Percentiles rank a stretch among this genome's conserved stretches.
Evolutionary conservation across 371 early-diverging fungal species (phyloP).

Genomic region (Fennellomyces sp.): DNA sequence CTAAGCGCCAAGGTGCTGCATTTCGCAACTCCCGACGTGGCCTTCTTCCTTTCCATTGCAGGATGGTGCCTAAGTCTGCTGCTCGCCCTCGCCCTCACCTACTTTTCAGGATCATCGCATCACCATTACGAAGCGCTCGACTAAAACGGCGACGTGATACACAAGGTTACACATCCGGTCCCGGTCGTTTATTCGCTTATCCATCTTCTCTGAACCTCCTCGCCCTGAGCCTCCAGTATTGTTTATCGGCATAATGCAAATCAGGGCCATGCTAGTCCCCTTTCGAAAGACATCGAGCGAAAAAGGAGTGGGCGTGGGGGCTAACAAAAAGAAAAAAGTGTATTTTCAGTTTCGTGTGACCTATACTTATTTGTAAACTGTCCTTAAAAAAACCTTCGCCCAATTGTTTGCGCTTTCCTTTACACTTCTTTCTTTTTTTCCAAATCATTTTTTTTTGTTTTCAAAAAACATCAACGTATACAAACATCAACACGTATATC

Average conservation of each 20-base stretch:
- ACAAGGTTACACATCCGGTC: background rate
- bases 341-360: slow-evolving; percentile 1
- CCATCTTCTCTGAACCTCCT: too few species aligned
- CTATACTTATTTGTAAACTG: background rate
- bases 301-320: background rate
- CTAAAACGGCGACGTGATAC: background rate
- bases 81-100: slow-evolving; percentile 19
- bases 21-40: slow-evolving; percentile 25
- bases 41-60: slow-evolving; percentile 23
- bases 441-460: slow-evolving; percentile 11
- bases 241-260: too few species aligned
- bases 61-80: slow-evolving; percentile 26
- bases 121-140: background rate
- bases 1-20: slow-evolving; percentile 23
- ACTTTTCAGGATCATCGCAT: background rate
- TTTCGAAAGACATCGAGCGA: background rate
- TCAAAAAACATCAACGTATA: background rate
- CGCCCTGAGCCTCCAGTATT: too few species aligned
- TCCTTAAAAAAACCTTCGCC: background rate
- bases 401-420: background rate
- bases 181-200: background rate
- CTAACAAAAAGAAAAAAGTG: background rate
- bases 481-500: background rate
- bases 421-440: slow-evolving; percentile 14
- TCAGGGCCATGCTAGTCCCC: background rate